phyloP scores from a whole-genome alignment of 164 flowering plant genomes.

The Aristolochia californica region DNA sequence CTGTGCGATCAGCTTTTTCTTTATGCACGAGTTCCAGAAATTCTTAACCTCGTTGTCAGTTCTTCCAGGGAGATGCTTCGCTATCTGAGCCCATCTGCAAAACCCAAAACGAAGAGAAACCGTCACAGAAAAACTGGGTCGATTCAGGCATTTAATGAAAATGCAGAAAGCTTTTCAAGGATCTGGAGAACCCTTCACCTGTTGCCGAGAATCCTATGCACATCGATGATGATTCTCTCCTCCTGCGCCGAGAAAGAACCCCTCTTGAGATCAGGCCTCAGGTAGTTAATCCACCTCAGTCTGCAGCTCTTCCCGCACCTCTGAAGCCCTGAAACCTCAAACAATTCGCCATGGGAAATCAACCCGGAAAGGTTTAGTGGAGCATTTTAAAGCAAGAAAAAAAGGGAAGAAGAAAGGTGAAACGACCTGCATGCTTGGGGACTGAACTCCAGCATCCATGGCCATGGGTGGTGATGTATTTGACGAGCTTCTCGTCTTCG shows the following conservation, averaged over 20 bases:
- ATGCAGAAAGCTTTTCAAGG: too few relatives aligned
- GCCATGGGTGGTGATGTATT: conserved; percentile 26
- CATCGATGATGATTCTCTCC: conserved; percentile 31
- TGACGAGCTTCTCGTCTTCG: conserved; percentile 37
- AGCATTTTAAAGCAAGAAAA: neutral
- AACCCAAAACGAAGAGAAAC: neutral
- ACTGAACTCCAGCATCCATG: conserved; percentile 40
- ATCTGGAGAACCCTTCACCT: conserved; percentile 14
- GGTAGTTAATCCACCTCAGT: conserved; percentile 37
- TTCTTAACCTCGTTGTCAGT: conserved; percentile 69
- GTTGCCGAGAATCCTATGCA: conserved; percentile 36
- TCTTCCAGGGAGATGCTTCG: conserved; percentile 59
- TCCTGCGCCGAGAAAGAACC: conserved; percentile 34
- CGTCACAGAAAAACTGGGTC: too few relatives aligned
- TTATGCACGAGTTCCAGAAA: conserved; percentile 67
- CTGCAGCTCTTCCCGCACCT: conserved; percentile 46
- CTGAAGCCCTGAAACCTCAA: conserved; percentile 22
- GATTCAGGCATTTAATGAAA: too few relatives aligned
- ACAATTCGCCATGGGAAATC: neutral
- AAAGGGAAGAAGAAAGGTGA: neutral
- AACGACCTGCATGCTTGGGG: conserved; percentile 30
- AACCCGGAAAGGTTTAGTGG: neutral
- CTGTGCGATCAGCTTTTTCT: conserved; percentile 52
- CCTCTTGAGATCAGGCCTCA: conserved; percentile 36
- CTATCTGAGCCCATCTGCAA: conserved; percentile 59